Base-by-base conservation (phyloP, 140 eudicot genomes). In the Cichorium intybus region DNA sequence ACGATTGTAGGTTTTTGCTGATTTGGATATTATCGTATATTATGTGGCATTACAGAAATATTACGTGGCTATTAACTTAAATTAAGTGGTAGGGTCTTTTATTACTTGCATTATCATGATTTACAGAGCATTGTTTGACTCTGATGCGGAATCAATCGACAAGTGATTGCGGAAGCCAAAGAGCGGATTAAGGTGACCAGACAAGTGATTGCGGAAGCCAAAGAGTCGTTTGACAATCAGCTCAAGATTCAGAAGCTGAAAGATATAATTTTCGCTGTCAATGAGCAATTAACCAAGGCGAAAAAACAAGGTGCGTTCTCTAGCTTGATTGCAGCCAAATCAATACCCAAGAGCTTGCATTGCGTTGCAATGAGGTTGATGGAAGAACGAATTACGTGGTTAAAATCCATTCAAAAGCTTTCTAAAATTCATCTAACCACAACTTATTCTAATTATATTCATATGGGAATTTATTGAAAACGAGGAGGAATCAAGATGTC, bases 311-410 rank as follows among this genome's bases (percentile, higher is more conserved):
- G 94, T 10, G 96, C 95, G 24, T 88, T 88, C 46, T 82, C 90
- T 7, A 88, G 90, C 73, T 88, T 88, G 87, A 88, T 88, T 80
- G 96, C 96, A 6, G 96, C 96, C 0, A 88, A 88, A 53, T 88
- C 96, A 3, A 88, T 88, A 48, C 96, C 96, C 1, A 88, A 88
- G 59, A 88, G 95, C 80, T 66, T 88, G 80, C 89, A 88, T 68
- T 88, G 96, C 41, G 66, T 88, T 49, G 77, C 96, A 3, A 77
- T 88, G 85, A 88, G 83, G 76, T 75, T 88, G 71, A 88, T 88
- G 96, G 96, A 88, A 23, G 94, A 88, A 76, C 74, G 96, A 28
- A 88, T 88, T 66, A 81, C 89, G n/a, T n/a, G n/a, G n/a, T n/a
- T n/a, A n/a, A n/a, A n/a, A n/a, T n/a, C n/a, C n/a, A n/a, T n/a